A percentile compares a stretch with the other conserved stretches of the same genome.
Evolutionary conservation across 192 early-diverging fungal genomes (phyloP).

Genomic region (Ramicandelaber brevisporus): DNA sequence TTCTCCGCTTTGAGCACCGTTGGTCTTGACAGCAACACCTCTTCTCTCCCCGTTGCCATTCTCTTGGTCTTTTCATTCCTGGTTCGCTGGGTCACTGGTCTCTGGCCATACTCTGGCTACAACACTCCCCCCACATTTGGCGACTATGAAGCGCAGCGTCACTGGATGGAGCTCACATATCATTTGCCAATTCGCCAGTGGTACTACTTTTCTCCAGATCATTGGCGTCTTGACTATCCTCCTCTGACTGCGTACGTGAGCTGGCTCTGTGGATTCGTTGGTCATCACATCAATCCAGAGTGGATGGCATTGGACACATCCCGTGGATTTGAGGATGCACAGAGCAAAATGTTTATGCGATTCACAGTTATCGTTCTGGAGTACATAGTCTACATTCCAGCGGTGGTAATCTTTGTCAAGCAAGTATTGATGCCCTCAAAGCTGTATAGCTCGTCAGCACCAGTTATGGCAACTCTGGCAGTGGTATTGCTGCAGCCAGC

Average conservation of each 20-base stretch:
- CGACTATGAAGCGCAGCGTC: conserved; percentile 94
- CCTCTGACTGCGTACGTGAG: conserved; percentile 85
- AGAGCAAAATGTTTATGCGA: conserved; percentile 80
- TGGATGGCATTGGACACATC: conserved; percentile 77
- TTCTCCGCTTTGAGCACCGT: too few relatives aligned
- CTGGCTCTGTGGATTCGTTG: conserved; percentile 60
- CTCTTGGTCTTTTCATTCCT: conserved; percentile 22
- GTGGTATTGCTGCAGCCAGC: conserved; percentile 60
- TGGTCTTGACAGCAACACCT: neutral
- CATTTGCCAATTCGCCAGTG: conserved; percentile 50
- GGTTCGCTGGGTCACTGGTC: conserved; percentile 34
- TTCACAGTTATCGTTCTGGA: conserved; percentile 50
- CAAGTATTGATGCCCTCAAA: conserved; percentile 1
- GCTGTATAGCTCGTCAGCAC: conserved; percentile 8
- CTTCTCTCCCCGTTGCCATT: conserved; percentile 4
- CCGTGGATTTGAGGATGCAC: conserved; percentile 47
- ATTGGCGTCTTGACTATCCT: conserved; percentile 97
- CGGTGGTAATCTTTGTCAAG: conserved; percentile 32
- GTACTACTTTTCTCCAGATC: conserved; percentile 70
- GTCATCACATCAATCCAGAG: conserved; percentile 37
- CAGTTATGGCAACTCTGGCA: conserved; percentile 17
- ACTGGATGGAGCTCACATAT: conserved; percentile 91
- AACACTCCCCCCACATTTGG: conserved; percentile 59
- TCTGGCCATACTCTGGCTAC: conserved; percentile 49
- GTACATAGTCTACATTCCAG: conserved; percentile 45